Evolutionary conservation across 202 grass and related monocot species (phyloP).

Genomic region (Hordeum pubiflorum): DNA sequence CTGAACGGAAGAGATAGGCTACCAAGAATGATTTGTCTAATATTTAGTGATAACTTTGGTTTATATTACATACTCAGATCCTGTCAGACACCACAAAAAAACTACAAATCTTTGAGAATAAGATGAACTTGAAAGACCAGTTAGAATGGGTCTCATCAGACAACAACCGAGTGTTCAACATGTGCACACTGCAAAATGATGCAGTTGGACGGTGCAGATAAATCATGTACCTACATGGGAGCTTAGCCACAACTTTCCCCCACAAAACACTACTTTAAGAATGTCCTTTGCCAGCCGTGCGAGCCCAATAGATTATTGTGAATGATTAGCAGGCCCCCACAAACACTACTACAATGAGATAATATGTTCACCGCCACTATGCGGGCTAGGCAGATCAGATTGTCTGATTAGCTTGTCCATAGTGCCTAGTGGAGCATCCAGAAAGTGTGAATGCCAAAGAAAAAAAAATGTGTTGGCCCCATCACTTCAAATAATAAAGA

Average conservation of each 20-base stretch:
- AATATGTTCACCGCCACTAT: background rate
- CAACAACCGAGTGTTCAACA: background rate
- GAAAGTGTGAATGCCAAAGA: background rate
- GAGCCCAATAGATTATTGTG: background rate
- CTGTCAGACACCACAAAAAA: background rate
- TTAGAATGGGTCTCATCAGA: background rate
- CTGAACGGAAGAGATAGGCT: background rate
- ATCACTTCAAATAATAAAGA: constrained; percentile 14
- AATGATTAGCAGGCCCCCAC: background rate
- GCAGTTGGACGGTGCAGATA: too few relatives aligned
- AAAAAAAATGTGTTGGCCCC: background rate
- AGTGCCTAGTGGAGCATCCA: background rate
- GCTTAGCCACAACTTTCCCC: background rate
- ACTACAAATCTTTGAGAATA: background rate
- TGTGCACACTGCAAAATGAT: background rate
- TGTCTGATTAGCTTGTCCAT: constrained; percentile 13
- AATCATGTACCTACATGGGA: too few relatives aligned
- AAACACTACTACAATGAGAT: background rate
- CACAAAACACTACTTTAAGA: constrained; percentile 9
- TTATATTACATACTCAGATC: background rate
- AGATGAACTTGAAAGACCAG: constrained; percentile 1
- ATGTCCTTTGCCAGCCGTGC: background rate
- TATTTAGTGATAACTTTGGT: background rate
- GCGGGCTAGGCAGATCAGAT: background rate
- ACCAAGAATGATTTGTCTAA: constrained; percentile 8